Evolutionary conservation across 1,284 basidiomycete species (phyloP), one percentile per base, ranked within the genome.

Genomic region (Agaricales sp.): DNA sequence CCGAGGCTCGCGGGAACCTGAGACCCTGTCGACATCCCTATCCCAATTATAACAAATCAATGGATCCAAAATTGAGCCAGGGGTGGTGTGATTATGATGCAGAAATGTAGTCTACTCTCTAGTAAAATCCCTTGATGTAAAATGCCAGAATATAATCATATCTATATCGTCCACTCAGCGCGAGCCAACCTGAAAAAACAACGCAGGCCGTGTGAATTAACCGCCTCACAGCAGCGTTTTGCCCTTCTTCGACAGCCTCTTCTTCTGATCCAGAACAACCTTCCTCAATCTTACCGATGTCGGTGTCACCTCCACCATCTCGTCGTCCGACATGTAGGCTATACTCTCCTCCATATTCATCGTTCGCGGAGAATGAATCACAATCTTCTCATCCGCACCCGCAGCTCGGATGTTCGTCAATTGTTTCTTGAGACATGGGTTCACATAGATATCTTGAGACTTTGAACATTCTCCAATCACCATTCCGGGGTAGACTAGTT

Each of bases 401-500:
- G 70, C 71, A 3, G 69, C 67, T 3, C 70, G 65, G 44, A 73
- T 66, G 57, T 73, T 72, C 3, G 70, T 73, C 13, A 73, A 60
- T 53, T 70, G 68, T 53, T 72, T 73, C 54, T 72, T 71, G 51
- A 69, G 54, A 48, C 65, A 67, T 0, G 71, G 71, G 55, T 73
- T 72, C 14, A 72, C 54, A 48, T 69, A 69, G 20, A 73, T 57
- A 51, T 71, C 69, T 20, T 67, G 62, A 1, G 67, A 48, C 55
- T 71, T 71, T n/a, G 65, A 67, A 14, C 67, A 67, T 61, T 73
- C 71, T 43, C 71, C 70, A 45, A 73, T 68, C 35, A 73, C 68
- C 70, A 73, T 71, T 14, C 70, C 70, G 2, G 70, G 65, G 55
- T 73, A 73, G 21, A 72, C 69, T 70, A 48, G 18, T 1, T 35